Percentiles rank a stretch among this genome's conserved stretches.
Conservation (phyloP, 345 rosid species). For the Arabis alpina region DNA sequence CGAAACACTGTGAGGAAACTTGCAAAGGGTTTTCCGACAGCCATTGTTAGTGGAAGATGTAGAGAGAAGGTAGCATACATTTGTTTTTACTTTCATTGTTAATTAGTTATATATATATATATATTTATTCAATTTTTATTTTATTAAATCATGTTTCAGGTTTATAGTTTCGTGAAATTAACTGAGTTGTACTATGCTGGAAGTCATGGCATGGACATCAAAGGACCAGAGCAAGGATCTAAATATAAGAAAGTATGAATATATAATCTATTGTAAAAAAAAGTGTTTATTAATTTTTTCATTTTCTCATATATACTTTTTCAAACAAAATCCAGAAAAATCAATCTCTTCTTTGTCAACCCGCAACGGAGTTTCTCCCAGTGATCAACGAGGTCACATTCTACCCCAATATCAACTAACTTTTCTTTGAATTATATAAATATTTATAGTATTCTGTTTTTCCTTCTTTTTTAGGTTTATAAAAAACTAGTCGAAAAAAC, state of each 20-base stretch:
- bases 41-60: slow-evolving; percentile 94
- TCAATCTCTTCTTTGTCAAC: slow-evolving; percentile 64
- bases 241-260: slow-evolving; percentile 46
- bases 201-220: slow-evolving; percentile 99
- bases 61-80: slow-evolving; percentile 69
- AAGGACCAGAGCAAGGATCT: slow-evolving; percentile 68
- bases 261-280: neutral
- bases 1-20: slow-evolving; percentile 73
- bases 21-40: slow-evolving; percentile 77
- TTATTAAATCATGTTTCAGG: slow-evolving; percentile 22
- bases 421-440: neutral
- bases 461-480: slow-evolving; percentile 36
- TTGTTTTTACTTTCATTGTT: neutral
- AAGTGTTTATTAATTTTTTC: neutral
- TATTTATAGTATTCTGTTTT: neutral
- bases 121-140: neutral
- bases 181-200: slow-evolving; percentile 87
- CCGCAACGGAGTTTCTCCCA: slow-evolving; percentile 82
- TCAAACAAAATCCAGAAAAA: slow-evolving; percentile 46
- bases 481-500: slow-evolving; percentile 58
- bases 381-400: slow-evolving; percentile 76
- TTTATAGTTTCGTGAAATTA: slow-evolving; percentile 66
- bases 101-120: too few relatives aligned
- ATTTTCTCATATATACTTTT: neutral
- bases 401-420: neutral